A percentile compares a stretch with the other conserved stretches of the same genome.
Evolutionary conservation across 1,284 basidiomycete genomes (phyloP).

Genomic region (Fomitopsis pinicola): DNA sequence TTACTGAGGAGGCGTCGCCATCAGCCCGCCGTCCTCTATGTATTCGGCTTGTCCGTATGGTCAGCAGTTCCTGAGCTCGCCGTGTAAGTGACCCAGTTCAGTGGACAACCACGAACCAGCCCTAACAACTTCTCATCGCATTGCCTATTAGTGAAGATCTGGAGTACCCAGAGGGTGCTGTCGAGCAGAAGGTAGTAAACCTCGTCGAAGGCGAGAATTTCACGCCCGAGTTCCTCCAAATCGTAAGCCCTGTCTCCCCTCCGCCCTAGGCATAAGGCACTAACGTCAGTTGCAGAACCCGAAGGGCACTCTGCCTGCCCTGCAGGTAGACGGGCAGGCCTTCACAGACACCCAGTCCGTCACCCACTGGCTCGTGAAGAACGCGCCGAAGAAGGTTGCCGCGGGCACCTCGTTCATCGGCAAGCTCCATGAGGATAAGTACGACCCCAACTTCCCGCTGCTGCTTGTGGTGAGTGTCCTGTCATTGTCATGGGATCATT

Average conservation of each 20-base stretch:
- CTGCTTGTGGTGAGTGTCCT: slow-evolving; percentile 38
- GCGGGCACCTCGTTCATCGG: slow-evolving; percentile 36
- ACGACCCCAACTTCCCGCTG: slow-evolving; percentile 57
- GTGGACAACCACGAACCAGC: not conserved
- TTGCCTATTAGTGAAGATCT: slow-evolving; percentile 35
- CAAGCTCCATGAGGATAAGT: slow-evolving; percentile 47
- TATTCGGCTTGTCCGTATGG: slow-evolving; percentile 45
- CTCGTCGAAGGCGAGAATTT: slow-evolving; percentile 60
- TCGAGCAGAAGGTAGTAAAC: slow-evolving; percentile 37
- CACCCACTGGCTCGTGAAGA: slow-evolving; percentile 41
- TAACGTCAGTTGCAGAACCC: slow-evolving; percentile 36
- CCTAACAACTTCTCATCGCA: not conserved
- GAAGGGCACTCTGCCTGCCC: slow-evolving; percentile 50
- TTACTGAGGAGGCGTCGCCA: not conserved
- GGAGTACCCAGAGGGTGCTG: slow-evolving; percentile 31
- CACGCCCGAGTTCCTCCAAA: slow-evolving; percentile 48
- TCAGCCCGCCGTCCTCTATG: slow-evolving; percentile 38
- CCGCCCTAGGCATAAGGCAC: not conserved
- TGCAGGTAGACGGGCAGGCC: slow-evolving; percentile 39
- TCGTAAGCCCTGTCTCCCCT: slow-evolving; percentile 29
- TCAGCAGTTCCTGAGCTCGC: slow-evolving; percentile 45
- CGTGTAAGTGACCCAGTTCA: slow-evolving; percentile 29
- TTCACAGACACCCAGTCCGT: slow-evolving; percentile 48
- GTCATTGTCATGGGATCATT: no score
- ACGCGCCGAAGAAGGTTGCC: slow-evolving; percentile 36